phyloP scores from a whole-genome alignment of 2,329 filamentous ascomycete species.

The Arthrocladium fulminans region DNA sequence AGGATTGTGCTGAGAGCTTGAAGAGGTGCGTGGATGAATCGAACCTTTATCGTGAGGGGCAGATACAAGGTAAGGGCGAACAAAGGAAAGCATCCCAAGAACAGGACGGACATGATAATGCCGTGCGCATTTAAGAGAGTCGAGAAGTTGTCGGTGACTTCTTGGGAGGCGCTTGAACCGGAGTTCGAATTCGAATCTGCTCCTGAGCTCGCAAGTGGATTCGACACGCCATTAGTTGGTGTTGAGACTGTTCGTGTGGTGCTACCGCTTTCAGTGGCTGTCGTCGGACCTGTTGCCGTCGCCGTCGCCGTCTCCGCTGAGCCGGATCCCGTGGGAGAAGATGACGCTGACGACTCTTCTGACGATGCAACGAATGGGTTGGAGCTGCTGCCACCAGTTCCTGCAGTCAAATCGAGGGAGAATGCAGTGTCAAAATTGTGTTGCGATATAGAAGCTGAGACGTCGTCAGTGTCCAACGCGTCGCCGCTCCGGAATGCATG shows the following conservation, averaged over 20 bases:
- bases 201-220: conserved; percentile 6
- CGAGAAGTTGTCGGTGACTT: not conserved
- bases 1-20: conserved; percentile 43
- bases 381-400: conserved; percentile 39
- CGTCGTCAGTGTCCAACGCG: conserved; percentile 40
- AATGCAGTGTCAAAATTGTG: conserved; percentile 39
- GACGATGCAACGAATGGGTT: conserved; percentile 26
- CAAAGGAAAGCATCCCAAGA: conserved; percentile 35
- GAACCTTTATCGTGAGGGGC: conserved; percentile 34
- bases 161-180: conserved; percentile 4
- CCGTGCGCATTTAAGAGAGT: conserved; percentile 16
- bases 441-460: conserved; percentile 34
- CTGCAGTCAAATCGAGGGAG: conserved; percentile 39
- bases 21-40: conserved; percentile 36
- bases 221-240: conserved; percentile 13
- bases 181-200: conserved; percentile 3
- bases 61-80: conserved; percentile 29
- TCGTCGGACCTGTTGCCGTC: not conserved
- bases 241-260: conserved; percentile 7
- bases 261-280: not conserved
- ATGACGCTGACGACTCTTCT: not conserved
- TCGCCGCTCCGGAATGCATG: conserved; percentile 40
- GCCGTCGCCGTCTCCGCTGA: conserved; percentile 7
- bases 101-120: conserved; percentile 36
- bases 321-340: conserved; percentile 3